Evolutionary conservation across 2,329 filamentous ascomycete genomes (phyloP).

Genomic region (Gaeumannomyces sp.): DNA sequence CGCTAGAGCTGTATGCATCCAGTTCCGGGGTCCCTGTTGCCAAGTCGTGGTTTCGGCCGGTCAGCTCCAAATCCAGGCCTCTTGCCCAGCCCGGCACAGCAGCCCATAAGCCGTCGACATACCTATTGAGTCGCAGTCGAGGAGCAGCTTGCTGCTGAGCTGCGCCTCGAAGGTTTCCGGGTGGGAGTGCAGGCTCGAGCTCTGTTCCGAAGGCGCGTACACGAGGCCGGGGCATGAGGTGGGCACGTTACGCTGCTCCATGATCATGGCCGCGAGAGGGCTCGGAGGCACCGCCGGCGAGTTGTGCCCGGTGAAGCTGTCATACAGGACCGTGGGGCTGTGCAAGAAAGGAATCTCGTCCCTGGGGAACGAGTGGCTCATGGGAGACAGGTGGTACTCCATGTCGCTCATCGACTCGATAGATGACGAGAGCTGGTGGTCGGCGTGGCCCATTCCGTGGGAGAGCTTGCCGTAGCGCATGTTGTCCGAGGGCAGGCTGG

Average conservation of each 20-base stretch:
- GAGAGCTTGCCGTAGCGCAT: slow-evolving; percentile 26
- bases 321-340: slow-evolving; percentile 52
- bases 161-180: slow-evolving; percentile 52
- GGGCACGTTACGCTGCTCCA: slow-evolving; percentile 48
- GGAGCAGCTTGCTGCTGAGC: slow-evolving; percentile 45
- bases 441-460: slow-evolving; percentile 32
- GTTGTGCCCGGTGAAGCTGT: slow-evolving; percentile 45
- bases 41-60: slow-evolving; percentile 2
- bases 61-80: slow-evolving; percentile 4
- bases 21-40: slow-evolving; percentile 44
- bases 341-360: slow-evolving; percentile 52
- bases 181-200: slow-evolving; percentile 55
- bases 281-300: slow-evolving; percentile 50
- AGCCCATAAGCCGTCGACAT: slow-evolving; percentile 25
- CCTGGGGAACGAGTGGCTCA: slow-evolving; percentile 46
- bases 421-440: slow-evolving; percentile 40
- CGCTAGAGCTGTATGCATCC: slow-evolving; percentile 45
- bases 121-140: slow-evolving; percentile 52
- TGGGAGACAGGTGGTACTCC: slow-evolving; percentile 52
- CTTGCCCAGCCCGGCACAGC: not conserved
- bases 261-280: slow-evolving; percentile 47
- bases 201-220: slow-evolving; percentile 54
- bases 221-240: slow-evolving; percentile 56
- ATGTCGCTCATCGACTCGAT: slow-evolving; percentile 56
- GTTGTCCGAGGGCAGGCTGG: slow-evolving; percentile 32